These are phyloP conservation scores for Salinomyces thailandicus DNA, from an alignment of 2,329 filamentous ascomycete species.

Conservation along the genomic window DNA sequence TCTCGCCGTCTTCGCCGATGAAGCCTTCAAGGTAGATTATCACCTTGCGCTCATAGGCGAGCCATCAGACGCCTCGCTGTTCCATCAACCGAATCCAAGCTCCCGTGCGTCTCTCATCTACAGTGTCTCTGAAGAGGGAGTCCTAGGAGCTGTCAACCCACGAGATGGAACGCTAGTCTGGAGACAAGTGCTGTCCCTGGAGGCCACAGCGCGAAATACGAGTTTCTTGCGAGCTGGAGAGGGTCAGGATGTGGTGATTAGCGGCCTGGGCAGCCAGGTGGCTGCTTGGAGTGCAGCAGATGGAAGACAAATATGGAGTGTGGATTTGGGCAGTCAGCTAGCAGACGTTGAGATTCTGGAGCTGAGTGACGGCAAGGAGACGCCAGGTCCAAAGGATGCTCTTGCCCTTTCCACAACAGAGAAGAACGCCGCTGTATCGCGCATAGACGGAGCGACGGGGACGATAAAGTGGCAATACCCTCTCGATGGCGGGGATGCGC, in stretches of 20 bases:
- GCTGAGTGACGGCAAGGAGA: slow-evolving; percentile 44
- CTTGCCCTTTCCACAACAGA: slow-evolving; percentile 55
- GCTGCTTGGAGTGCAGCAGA: slow-evolving; percentile 74
- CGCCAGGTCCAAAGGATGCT: slow-evolving; percentile 51
- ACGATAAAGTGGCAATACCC: slow-evolving; percentile 67
- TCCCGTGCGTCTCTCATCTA: slow-evolving; percentile 86
- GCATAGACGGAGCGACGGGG: slow-evolving; percentile 63
- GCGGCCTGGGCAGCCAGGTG: slow-evolving; percentile 59
- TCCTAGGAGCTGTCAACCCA: slow-evolving; percentile 82
- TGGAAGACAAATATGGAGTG: slow-evolving; percentile 68
- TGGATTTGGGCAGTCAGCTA: slow-evolving; percentile 46
- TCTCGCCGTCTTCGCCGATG: slow-evolving; percentile 57
- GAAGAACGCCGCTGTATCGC: slow-evolving; percentile 50
- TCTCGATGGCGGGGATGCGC: slow-evolving; percentile 53
- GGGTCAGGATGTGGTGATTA: slow-evolving; percentile 65
- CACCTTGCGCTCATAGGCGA: slow-evolving; percentile 81
- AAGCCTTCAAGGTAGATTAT: slow-evolving; percentile 86
- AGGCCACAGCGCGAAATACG: slow-evolving; percentile 15
- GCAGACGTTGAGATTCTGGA: slow-evolving; percentile 70
- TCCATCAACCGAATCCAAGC: slow-evolving; percentile 72
- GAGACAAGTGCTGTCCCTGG: slow-evolving; percentile 53
- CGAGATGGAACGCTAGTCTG: slow-evolving; percentile 75
- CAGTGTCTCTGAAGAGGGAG: slow-evolving; percentile 71
- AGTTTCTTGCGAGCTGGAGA: slow-evolving; percentile 60
- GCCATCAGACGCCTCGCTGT: slow-evolving; percentile 78